These are phyloP conservation scores for Hypoxylon fuscum DNA, from an alignment of 495 filamentous ascomycete species.

Conservation along the genomic window DNA sequence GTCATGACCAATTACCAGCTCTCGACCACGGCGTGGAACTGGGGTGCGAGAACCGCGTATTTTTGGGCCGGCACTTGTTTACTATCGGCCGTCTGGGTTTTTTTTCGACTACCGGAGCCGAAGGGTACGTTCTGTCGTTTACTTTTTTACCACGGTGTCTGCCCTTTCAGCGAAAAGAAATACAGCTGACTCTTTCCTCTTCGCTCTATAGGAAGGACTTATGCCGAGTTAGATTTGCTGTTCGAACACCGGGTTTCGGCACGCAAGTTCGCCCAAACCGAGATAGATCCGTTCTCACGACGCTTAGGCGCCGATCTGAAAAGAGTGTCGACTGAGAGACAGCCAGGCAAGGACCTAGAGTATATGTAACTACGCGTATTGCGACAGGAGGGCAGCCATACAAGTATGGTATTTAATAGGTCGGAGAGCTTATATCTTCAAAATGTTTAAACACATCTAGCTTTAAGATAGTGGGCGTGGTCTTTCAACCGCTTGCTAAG, in stretches of 20 bases:
- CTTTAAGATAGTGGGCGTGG: background rate
- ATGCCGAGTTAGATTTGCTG: slow-evolving; percentile 60
- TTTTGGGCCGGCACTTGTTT: slow-evolving; percentile 63
- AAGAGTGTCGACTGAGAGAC: slow-evolving; percentile 14
- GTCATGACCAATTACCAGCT: slow-evolving; percentile 63
- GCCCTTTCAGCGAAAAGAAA: background rate
- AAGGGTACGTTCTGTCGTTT: slow-evolving; percentile 26
- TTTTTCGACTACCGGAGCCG: slow-evolving; percentile 49
- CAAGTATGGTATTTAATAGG: background rate
- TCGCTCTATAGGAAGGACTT: slow-evolving; percentile 46
- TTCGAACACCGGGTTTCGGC: slow-evolving; percentile 55
- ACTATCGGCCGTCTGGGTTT: slow-evolving; percentile 49
- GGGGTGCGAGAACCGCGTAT: slow-evolving; percentile 56
- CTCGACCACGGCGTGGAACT: slow-evolving; percentile 60
- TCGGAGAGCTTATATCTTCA: background rate
- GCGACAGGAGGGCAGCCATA: background rate
- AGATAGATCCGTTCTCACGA: slow-evolving; percentile 38
- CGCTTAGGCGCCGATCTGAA: background rate
- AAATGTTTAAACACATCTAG: background rate
- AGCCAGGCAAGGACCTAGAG: slow-evolving; percentile 11
- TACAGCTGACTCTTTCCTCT: background rate
- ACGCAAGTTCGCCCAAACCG: slow-evolving; percentile 49
- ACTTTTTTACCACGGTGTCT: background rate
- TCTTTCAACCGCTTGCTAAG: background rate
- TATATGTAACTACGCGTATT: background rate